These are phyloP conservation scores for Imleria badia DNA, from an alignment of 768 basidiomycete genomes.

Conservation along the genomic window DNA sequence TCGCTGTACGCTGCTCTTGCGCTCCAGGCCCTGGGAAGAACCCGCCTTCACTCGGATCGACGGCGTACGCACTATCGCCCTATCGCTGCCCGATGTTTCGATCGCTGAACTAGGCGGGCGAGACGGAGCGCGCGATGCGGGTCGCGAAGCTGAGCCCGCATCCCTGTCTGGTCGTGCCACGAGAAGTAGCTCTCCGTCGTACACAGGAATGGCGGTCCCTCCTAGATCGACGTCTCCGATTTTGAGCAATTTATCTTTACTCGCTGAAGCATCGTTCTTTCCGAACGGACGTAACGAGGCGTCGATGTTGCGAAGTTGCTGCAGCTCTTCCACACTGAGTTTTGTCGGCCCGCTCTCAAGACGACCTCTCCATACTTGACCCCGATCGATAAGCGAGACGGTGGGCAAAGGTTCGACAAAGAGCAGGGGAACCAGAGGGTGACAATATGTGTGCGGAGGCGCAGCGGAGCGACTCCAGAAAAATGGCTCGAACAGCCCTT, in stretches of 20 bases:
- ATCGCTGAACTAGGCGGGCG: slow-evolving; percentile 67
- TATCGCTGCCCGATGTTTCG: slow-evolving; percentile 39
- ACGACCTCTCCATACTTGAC: slow-evolving; percentile 61
- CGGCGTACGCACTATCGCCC: slow-evolving; percentile 55
- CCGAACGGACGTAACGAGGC: slow-evolving; percentile 37
- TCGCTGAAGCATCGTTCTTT: slow-evolving; percentile 14
- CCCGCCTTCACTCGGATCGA: slow-evolving; percentile 79
- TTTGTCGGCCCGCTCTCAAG: slow-evolving; percentile 58
- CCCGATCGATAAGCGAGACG: slow-evolving; percentile 65
- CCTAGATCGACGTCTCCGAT: slow-evolving; percentile 50
- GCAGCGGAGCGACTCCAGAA: slow-evolving; percentile 59
- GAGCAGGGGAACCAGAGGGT: slow-evolving; percentile 61
- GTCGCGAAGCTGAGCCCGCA: slow-evolving; percentile 46
- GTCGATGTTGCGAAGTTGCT: slow-evolving; percentile 55
- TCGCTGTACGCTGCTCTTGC: slow-evolving; percentile 74
- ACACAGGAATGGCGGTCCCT: slow-evolving; percentile 71
- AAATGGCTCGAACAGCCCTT: slow-evolving; percentile 72
- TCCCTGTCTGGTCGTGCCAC: slow-evolving; percentile 58
- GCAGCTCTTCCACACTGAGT: slow-evolving; percentile 54
- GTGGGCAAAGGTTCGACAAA: slow-evolving; percentile 76
- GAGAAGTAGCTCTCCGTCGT: slow-evolving; percentile 71
- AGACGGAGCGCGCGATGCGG: slow-evolving; percentile 62
- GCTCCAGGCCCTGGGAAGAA: slow-evolving; percentile 64
- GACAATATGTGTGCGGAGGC: slow-evolving; percentile 38
- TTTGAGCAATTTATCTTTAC: slow-evolving; percentile 29